Evolutionary conservation across 305 asterid genomes (phyloP), one percentile per base, ranked within the genome.

Genomic region (Vinca major): DNA sequence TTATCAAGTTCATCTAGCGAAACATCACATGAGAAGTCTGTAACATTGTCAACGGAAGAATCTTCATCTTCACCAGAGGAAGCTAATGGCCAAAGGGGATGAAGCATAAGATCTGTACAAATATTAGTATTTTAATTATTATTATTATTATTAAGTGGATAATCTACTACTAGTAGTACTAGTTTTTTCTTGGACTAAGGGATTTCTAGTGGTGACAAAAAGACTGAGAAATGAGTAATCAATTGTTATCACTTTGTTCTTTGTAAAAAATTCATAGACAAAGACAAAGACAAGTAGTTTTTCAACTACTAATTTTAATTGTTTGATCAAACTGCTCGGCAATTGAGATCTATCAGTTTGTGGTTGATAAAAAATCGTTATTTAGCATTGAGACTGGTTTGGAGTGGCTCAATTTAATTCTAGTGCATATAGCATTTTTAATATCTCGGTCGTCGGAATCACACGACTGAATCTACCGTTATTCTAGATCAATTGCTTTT

Each of bases 1-100:
- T 73, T 88, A 54, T 74, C 81, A 54, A 89, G 96, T 47, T 86
- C 93, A 8, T 87, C 71, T 66, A 85, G 94, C 63, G 96, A 86
- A 63, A 86, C 87, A 17, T 85, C 91, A 21, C 65, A 79, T 47
- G 89, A 86, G 71, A 83, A 84, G 63, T 79, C 84, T 10, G 73
- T 49, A 48, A 78, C 48, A 48, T 68, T 61, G 73, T 49, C 74
- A 45, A 74, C 74, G 5, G 77, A 62, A 63, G 63, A 55, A 40
- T 54, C 63, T 62, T 73, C 69, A 20, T 63, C 61, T 71, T 54
- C 83, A 37, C 62, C 82, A 41, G 82, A 71, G 49, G 85, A 79
- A 71, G 77, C 68, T 44, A 80, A 72, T 57, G 76, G 77, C 68
- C 50, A 80, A 68, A 58, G 36, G 36, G 77, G 65, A 56, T 4